Conservation (phyloP, 2,329 filamentous ascomycete species). For the Penicillium sp. region DNA sequence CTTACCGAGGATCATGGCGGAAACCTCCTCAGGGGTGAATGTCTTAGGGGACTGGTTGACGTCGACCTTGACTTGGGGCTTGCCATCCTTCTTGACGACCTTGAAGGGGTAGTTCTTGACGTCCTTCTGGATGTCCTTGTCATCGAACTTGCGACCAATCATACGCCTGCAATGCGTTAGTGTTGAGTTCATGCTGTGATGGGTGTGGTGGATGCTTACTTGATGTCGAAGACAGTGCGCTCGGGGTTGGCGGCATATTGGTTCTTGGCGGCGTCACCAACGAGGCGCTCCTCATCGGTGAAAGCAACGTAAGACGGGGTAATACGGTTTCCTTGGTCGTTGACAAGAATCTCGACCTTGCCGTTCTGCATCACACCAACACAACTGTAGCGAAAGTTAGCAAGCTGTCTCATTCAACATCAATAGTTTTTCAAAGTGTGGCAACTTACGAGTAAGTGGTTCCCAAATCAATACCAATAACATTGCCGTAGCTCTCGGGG, state of each 20-base stretch:
- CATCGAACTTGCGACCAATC: conserved; percentile 78
- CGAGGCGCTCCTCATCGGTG: conserved; percentile 93
- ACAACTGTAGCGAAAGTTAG: conserved; percentile 61
- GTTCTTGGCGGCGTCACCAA: conserved; percentile 97
- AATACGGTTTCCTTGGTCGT: conserved; percentile 96
- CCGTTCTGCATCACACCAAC: conserved; percentile 95
- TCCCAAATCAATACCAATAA: conserved; percentile 94
- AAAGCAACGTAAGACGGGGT: conserved; percentile 95
- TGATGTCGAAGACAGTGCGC: conserved; percentile 77
- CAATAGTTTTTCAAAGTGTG: background rate
- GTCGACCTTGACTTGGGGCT: conserved; percentile 75
- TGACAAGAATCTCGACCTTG: conserved; percentile 92
- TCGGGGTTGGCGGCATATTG: conserved; percentile 78
- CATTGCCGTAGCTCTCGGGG: conserved; percentile 76
- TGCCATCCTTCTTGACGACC: conserved; percentile 83
- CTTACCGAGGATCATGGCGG: conserved; percentile 66
- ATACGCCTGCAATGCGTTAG: conserved; percentile 63
- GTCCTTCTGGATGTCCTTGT: conserved; percentile 87
- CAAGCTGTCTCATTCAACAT: background rate
- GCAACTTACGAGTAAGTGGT: conserved; percentile 66
- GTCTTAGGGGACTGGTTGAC: conserved; percentile 59
- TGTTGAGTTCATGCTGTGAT: background rate
- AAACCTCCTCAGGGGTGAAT: conserved; percentile 67
- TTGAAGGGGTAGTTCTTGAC: conserved; percentile 99
- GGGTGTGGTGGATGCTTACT: conserved; percentile 58